Conservation (phyloP, 2,329 filamentous ascomycete species). For the Neoscytalidium dimidiatum region DNA sequence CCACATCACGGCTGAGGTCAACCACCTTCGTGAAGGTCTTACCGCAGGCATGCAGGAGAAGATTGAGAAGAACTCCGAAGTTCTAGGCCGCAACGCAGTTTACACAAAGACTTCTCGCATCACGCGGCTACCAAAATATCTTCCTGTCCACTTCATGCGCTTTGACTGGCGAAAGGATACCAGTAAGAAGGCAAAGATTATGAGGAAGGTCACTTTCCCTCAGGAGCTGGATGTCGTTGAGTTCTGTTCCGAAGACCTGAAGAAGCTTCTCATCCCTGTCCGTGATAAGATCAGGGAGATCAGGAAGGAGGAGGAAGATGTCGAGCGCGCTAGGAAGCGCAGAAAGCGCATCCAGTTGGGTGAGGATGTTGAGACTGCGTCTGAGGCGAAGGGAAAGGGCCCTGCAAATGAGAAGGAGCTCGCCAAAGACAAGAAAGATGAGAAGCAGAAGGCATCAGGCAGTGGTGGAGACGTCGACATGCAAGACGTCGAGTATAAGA, state of each 20-base stretch:
- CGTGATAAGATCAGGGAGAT: constrained; percentile 95
- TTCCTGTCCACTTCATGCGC: constrained; percentile 95
- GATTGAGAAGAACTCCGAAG: constrained; percentile 84
- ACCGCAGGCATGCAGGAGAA: constrained; percentile 79
- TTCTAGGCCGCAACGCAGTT: constrained; percentile 72
- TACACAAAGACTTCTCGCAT: constrained; percentile 95
- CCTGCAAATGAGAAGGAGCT: constrained; percentile 36
- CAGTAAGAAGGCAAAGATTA: constrained; percentile 98
- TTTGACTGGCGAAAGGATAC: constrained; percentile 98
- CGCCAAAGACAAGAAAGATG: constrained; percentile 46
- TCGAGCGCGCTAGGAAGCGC: constrained; percentile 87
- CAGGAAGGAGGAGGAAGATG: constrained; percentile 90
- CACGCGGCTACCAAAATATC: constrained; percentile 86
- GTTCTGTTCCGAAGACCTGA: constrained; percentile 90
- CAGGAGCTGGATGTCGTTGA: constrained; percentile 90
- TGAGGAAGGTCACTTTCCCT: constrained; percentile 97
- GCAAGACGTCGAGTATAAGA: constrained; percentile 77
- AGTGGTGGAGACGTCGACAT: constrained; percentile 70
- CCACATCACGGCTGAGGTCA: constrained; percentile 84
- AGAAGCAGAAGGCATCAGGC: constrained; percentile 54
- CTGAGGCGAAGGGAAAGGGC: constrained; percentile 52
- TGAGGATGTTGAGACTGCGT: constrained; percentile 40
- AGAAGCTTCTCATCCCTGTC: constrained; percentile 81
- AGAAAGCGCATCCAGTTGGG: constrained; percentile 71
- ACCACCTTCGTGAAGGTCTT: constrained; percentile 89